phyloP scores from a whole-genome alignment of 129 eudicot genomes.

The Cynara cardunculus region DNA sequence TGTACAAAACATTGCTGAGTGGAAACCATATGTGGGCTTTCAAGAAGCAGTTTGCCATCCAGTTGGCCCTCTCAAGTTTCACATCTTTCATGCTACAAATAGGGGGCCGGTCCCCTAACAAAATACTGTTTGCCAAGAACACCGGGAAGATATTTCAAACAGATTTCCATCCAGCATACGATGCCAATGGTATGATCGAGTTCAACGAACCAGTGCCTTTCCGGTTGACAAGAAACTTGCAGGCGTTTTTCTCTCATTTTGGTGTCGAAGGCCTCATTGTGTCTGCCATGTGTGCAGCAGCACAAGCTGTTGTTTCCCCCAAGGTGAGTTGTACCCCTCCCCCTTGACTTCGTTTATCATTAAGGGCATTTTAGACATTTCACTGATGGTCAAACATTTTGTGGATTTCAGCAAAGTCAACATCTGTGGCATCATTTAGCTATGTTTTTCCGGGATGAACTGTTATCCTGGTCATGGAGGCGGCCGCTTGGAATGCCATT shows the following conservation, averaged over 20 bases:
- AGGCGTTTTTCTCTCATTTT: constrained; percentile 90
- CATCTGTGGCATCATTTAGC: constrained; percentile 96
- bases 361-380: background rate
- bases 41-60: constrained; percentile 96
- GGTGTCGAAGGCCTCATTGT: constrained; percentile 94
- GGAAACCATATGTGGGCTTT: constrained; percentile 97
- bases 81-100: constrained; percentile 92
- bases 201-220: constrained; percentile 96
- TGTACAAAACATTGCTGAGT: constrained; percentile 79
- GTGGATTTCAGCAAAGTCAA: constrained; percentile 76
- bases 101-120: constrained; percentile 97
- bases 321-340: constrained; percentile 44
- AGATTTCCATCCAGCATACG: constrained; percentile 97
- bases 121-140: constrained; percentile 86
- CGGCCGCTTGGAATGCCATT: constrained; percentile 84
- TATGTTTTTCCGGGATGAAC: constrained; percentile 98
- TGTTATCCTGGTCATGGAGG: constrained; percentile 98
- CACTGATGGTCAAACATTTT: background rate
- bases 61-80: constrained; percentile 93
- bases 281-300: constrained; percentile 95
- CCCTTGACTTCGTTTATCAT: background rate
- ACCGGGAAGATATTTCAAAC: constrained; percentile 96
- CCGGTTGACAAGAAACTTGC: constrained; percentile 88
- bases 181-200: constrained; percentile 95
- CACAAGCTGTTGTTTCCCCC: constrained; percentile 95